A percentile compares a stretch with the other conserved stretches of the same genome.
Evolutionary conservation across 257 asterid genomes (phyloP).

Genomic region (Cynanchum wilfordii): DNA sequence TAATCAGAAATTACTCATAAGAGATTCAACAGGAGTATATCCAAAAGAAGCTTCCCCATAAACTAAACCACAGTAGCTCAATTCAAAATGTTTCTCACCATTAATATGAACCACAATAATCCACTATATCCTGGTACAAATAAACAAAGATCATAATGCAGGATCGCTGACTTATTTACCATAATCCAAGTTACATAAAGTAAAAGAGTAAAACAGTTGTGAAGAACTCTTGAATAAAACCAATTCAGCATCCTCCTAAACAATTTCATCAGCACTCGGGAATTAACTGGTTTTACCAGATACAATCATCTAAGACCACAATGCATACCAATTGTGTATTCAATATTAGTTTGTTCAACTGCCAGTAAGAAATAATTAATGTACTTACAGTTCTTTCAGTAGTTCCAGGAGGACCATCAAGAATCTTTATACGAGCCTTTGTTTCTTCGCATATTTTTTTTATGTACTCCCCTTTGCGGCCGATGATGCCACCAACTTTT

Average conservation of each 20-base stretch:
- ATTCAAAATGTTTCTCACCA: neutral
- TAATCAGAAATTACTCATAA: neutral
- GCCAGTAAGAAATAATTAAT: neutral
- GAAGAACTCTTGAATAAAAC: neutral
- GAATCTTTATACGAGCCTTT: slow-evolving; percentile 68
- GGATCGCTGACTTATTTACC: neutral
- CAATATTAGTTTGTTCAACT: neutral
- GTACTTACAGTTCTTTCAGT: slow-evolving; percentile 69
- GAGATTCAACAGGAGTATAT: neutral
- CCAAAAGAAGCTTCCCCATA: neutral
- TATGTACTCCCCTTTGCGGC: slow-evolving; percentile 70
- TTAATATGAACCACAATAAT: neutral
- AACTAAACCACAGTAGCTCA: neutral
- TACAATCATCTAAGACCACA: neutral
- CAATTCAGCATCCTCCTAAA: neutral
- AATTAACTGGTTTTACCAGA: neutral
- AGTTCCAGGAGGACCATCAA: slow-evolving; percentile 68
- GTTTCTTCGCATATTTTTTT: slow-evolving; percentile 67
- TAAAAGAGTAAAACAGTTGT: neutral
- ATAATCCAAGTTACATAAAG: too few relatives aligned
- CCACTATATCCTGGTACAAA: neutral
- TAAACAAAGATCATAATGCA: neutral
- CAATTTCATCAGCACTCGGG: neutral
- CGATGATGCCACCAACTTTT: slow-evolving; percentile 73
- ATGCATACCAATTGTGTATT: neutral